Evolutionary conservation across 352 stramenopile species (phyloP).

Genomic region (Globisporangium paddicum): DNA sequence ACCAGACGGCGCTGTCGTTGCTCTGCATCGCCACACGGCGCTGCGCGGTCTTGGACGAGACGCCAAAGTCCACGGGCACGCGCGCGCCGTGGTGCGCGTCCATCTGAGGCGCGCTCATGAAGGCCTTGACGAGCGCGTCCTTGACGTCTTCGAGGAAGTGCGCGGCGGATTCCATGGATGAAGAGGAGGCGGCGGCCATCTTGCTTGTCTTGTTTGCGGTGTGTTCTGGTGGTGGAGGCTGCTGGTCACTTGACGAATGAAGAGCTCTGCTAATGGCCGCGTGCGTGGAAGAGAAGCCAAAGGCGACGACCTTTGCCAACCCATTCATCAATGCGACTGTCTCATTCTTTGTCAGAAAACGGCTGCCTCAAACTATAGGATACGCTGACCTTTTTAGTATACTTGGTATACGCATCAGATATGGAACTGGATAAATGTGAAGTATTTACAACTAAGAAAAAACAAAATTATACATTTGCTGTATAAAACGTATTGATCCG

Average conservation of each 20-base stretch:
- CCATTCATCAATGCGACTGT: conserved; percentile 5
- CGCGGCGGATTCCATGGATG: conserved; percentile 17
- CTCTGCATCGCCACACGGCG: conserved; percentile 1
- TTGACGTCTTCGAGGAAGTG: conserved; percentile 46
- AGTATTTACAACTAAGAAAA: too few relatives aligned
- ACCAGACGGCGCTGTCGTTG: not conserved
- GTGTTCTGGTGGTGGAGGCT: conserved; percentile 11
- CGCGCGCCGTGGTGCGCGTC: conserved; percentile 52
- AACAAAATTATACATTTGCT: too few relatives aligned
- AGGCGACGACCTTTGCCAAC: not conserved
- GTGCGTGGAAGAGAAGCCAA: conserved; percentile 2
- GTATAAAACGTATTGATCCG: too few relatives aligned
- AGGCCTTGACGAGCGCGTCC: conserved; percentile 52
- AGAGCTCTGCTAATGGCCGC: not conserved
- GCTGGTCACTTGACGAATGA: conserved; percentile 1
- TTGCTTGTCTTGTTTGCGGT: not conserved
- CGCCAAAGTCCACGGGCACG: conserved; percentile 47
- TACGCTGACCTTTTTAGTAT: not conserved
- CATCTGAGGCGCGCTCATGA: conserved; percentile 78
- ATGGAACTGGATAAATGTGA: too few relatives aligned
- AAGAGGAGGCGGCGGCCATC: not conserved
- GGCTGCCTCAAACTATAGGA: not conserved
- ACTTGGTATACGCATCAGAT: not conserved
- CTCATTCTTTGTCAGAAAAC: conserved; percentile 1
- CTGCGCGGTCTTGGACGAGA: conserved; percentile 5